A percentile compares a stretch with the other conserved stretches of the same genome.
Conservation (phyloP, 306 rosid species). For the Lathyrus tuberosus region DNA sequence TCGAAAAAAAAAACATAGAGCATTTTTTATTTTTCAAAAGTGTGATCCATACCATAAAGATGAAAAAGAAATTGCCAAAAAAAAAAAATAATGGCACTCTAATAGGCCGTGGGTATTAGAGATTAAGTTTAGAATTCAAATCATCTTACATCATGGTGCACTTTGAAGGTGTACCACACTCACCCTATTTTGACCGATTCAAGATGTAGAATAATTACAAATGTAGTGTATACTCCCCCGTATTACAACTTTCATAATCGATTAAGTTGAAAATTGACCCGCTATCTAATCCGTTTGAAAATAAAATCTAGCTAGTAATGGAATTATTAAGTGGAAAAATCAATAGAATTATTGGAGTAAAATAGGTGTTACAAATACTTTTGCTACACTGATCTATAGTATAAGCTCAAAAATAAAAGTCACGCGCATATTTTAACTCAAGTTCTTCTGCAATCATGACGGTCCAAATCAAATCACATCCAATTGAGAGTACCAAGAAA, state of each 20-base stretch:
- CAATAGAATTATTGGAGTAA: background rate
- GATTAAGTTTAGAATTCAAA: too few relatives aligned
- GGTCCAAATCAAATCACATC: constrained; percentile 23
- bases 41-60: too few relatives aligned
- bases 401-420: constrained; percentile 13
- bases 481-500: constrained; percentile 31
- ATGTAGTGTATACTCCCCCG: too few relatives aligned
- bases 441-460: background rate
- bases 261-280: too few relatives aligned
- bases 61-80: too few relatives aligned
- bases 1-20: too few relatives aligned
- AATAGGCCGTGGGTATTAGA: too few relatives aligned
- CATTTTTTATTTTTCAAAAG: too few relatives aligned
- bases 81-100: too few relatives aligned
- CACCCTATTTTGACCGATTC: background rate
- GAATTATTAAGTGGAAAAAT: constrained; percentile 12
- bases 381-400: background rate
- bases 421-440: constrained; percentile 5
- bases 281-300: background rate
- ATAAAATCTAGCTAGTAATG: background rate
- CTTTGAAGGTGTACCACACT: background rate
- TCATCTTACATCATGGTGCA: background rate
- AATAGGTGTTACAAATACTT: background rate
- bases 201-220: background rate
- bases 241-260: too few relatives aligned